Evolutionary conservation across 2,329 filamentous ascomycete species (phyloP).

Genomic region (Falciphora oryzae): DNA sequence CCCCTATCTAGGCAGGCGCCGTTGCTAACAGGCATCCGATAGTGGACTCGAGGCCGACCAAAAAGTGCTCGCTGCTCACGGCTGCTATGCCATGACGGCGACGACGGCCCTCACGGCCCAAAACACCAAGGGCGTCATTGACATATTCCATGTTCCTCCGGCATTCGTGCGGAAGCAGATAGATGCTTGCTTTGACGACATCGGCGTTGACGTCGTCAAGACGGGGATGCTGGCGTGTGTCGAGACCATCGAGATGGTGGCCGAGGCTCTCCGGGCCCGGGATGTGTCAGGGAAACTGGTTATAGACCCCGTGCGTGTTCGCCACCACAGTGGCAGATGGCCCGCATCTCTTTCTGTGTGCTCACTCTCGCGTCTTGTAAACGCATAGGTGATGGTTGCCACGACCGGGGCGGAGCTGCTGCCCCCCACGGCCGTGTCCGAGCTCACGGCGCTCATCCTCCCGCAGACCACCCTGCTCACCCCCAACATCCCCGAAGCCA

Average conservation of each 20-base stretch:
- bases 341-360: not conserved
- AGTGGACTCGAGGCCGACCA: slow-evolving; percentile 95
- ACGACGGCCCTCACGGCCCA: slow-evolving; percentile 95
- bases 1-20: not conserved
- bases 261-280: slow-evolving; percentile 54
- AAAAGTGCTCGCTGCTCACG: slow-evolving; percentile 86
- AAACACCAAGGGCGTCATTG: slow-evolving; percentile 80
- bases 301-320: slow-evolving; percentile 62
- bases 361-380: not conserved
- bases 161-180: slow-evolving; percentile 81
- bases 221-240: slow-evolving; percentile 74
- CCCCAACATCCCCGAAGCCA: slow-evolving; percentile 72
- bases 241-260: slow-evolving; percentile 63
- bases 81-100: slow-evolving; percentile 92
- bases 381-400: slow-evolving; percentile 77
- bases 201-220: slow-evolving; percentile 86
- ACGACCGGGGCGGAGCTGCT: slow-evolving; percentile 71
- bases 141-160: slow-evolving; percentile 72
- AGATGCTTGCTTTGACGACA: slow-evolving; percentile 74
- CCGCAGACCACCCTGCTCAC: slow-evolving; percentile 64
- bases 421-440: slow-evolving; percentile 55
- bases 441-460: slow-evolving; percentile 54
- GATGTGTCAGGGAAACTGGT: slow-evolving; percentile 51
- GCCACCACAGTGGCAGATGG: not conserved
- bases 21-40: slow-evolving; percentile 12